Conservation (phyloP, 1,284 basidiomycete species). For the Crepidotus sp. region DNA sequence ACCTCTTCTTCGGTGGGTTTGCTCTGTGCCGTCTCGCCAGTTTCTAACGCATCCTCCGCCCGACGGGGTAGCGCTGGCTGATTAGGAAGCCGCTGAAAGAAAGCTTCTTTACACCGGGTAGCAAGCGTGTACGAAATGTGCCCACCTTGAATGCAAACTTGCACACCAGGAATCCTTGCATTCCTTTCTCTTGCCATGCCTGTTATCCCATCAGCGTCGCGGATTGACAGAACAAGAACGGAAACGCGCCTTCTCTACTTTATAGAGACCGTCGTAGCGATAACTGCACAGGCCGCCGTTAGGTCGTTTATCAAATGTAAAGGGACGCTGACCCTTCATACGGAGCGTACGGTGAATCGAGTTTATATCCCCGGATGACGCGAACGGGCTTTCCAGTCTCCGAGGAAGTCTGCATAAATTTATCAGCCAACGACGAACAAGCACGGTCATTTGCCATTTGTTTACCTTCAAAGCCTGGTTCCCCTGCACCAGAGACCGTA, state of each 20-base stretch:
- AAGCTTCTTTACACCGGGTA: background rate
- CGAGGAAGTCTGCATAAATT: constrained; percentile 44
- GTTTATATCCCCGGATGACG: constrained; percentile 77
- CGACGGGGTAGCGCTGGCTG: constrained; percentile 49
- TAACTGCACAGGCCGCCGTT: constrained; percentile 38
- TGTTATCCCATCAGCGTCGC: constrained; percentile 20
- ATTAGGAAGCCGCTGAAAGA: constrained; percentile 44
- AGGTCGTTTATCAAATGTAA: background rate
- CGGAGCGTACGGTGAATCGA: constrained; percentile 60
- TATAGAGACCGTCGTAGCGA: constrained; percentile 79
- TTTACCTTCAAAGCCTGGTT: constrained; percentile 60
- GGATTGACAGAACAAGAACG: background rate
- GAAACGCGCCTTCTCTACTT: constrained; percentile 53
- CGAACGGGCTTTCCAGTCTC: constrained; percentile 71
- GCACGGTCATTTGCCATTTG: background rate
- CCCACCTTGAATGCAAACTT: constrained; percentile 70
- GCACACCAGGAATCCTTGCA: constrained; percentile 64
- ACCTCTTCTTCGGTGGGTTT: background rate
- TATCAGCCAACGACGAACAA: background rate
- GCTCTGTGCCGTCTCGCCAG: background rate
- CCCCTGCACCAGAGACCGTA: constrained; percentile 24
- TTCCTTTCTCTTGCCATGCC: constrained; percentile 64
- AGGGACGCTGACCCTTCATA: constrained; percentile 48
- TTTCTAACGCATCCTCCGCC: constrained; percentile 17
- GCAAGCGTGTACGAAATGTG: background rate